Evolutionary conservation across 768 basidiomycete genomes (phyloP).

Genomic region (Pleurotus tuoliensis): DNA sequence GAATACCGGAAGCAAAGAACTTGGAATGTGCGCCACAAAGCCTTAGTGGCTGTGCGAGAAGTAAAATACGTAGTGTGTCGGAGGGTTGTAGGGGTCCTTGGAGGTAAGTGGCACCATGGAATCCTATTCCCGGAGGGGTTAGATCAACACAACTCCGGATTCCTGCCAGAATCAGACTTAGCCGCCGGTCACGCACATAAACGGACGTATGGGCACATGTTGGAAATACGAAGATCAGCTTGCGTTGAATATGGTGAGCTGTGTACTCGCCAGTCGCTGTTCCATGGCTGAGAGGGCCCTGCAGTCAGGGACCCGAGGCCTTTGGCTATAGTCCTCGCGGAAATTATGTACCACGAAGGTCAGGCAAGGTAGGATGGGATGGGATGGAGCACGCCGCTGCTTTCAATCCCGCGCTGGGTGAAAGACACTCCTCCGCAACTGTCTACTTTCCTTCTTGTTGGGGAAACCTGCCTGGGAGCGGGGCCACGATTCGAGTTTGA

Average conservation of each 20-base stretch:
- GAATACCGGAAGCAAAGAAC: conserved; percentile 8
- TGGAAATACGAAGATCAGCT: neutral
- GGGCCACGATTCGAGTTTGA: neutral
- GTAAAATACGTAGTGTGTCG: neutral
- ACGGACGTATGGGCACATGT: neutral
- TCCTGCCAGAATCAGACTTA: conserved; percentile 3
- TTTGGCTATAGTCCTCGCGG: conserved; percentile 1
- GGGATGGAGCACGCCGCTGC: neutral
- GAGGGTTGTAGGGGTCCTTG: conserved; percentile 8
- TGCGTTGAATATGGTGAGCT: neutral
- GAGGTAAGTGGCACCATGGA: conserved; percentile 5
- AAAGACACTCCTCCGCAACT: neutral
- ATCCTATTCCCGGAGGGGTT: conserved; percentile 1
- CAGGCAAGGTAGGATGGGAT: neutral
- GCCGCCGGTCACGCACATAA: conserved; percentile 4
- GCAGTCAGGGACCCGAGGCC: conserved; percentile 2
- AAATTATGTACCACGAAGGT: conserved; percentile 4
- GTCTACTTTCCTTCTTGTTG: neutral
- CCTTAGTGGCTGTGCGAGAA: conserved; percentile 5
- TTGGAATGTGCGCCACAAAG: conserved; percentile 2
- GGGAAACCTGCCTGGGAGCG: neutral
- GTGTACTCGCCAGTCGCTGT: neutral
- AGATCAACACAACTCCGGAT: conserved; percentile 3
- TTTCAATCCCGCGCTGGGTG: neutral
- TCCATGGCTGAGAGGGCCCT: neutral